Evolutionary conservation across 768 basidiomycete genomes (phyloP).

Genomic region (Russula griseocarnosa): DNA sequence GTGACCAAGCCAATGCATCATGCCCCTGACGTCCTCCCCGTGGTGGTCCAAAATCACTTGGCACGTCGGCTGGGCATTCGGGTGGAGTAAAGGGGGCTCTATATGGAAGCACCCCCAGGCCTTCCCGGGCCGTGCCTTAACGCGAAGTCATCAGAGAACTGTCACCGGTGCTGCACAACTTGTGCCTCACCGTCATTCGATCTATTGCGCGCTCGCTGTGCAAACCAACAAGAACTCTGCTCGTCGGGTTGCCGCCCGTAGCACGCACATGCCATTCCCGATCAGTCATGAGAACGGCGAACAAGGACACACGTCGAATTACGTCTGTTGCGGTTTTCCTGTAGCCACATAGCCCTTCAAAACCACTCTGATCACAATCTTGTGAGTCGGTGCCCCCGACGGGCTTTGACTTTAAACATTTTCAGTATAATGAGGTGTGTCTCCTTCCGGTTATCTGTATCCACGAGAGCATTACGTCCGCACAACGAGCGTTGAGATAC

Average conservation of each 20-base stretch:
- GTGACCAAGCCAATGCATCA: not conserved
- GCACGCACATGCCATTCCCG: not conserved
- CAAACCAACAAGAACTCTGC: not conserved
- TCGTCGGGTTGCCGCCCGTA: not conserved
- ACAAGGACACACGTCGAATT: slow-evolving; percentile 3
- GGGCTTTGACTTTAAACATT: not conserved
- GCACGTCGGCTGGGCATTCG: not conserved
- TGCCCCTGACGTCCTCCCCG: not conserved
- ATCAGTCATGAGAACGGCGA: not conserved
- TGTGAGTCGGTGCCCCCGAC: not conserved
- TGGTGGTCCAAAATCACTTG: not conserved
- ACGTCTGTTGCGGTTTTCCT: not conserved
- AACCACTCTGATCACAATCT: not conserved
- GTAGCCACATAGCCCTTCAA: not conserved
- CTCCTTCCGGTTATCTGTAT: not conserved
- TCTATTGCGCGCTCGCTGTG: not conserved
- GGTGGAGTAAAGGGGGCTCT: slow-evolving; percentile 2
- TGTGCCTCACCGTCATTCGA: not conserved
- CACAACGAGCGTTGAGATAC: not conserved
- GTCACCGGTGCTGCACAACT: not conserved
- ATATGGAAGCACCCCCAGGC: slow-evolving; percentile 1
- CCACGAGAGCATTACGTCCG: slow-evolving; percentile 10
- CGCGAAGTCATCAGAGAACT: not conserved
- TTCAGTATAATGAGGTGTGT: slow-evolving; percentile 1
- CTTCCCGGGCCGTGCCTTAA: not conserved